Evolutionary conservation across 2,329 filamentous ascomycete species (phyloP), one percentile per base, ranked within the genome.

Genomic region (Metarhizium sp.): DNA sequence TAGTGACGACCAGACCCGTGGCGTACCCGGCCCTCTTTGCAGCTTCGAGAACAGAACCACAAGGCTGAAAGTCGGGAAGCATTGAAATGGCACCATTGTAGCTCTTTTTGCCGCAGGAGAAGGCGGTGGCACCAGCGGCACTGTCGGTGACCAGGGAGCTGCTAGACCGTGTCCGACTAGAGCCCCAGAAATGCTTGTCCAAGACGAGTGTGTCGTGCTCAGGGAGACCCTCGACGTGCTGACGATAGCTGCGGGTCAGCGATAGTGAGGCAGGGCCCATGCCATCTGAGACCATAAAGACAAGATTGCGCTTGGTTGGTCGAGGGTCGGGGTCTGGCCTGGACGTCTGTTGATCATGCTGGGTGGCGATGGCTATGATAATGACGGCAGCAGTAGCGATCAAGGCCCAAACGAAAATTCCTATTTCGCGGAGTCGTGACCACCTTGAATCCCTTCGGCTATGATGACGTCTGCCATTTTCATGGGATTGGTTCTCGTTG

Each of bases 281-380:
- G 66, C 94, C 94, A 70, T 99, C 94, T 0, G 90, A 96, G 42
- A 99, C 92, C 94, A 99, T 99, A 77, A 99, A 97, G 64, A 99
- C 87, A 53, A 99, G 78, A 71, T 97, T 99, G 54, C 90, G 82
- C 78, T 97, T 99, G 53, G 84, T 82, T 32, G 65, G 64, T 71
- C 55, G 77, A 75, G 63, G 50, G 60, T 61, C 48, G 30, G 63
- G 68, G 56, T 61, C 65, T 25, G 25, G 25, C 25, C 25, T 25
- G 52, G 59, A 60, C 6, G 76, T 78, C 55, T 79, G 74, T 59
- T 83, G 77, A 63, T 84, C 80, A 70, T 96, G 90, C 66, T 90
- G 88, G 16, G 94, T 87, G 3, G 53, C 49, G 7, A 53, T 30
- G 3, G 53, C 53, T 8, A 53, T 20, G 46, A 56, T 8, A 61